phyloP scores from a whole-genome alignment of 225 moss, liverwort and hornwort species.

The Marchantia paleacea region DNA sequence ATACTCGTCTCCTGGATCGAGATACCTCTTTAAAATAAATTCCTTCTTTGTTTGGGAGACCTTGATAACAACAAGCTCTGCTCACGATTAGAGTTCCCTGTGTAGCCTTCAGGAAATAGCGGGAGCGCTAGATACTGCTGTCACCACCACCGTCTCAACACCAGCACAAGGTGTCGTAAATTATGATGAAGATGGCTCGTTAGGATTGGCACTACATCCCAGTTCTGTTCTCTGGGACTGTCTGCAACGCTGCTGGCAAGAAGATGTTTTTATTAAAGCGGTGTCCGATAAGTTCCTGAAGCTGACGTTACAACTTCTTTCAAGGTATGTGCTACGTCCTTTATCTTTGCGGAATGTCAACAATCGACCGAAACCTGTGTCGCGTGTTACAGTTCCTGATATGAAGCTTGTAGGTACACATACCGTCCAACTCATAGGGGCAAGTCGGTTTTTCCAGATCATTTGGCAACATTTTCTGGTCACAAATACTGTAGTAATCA shows the following conservation, averaged over 20 bases:
- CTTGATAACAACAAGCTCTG: neutral
- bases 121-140: conserved; percentile 61
- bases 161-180: conserved; percentile 38
- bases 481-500: neutral
- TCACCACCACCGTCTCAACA: conserved; percentile 40
- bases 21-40: no score
- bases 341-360: no score
- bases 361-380: neutral
- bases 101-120: conserved; percentile 87
- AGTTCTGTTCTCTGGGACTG: conserved; percentile 78
- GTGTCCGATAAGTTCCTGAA: conserved; percentile 81
- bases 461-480: no score
- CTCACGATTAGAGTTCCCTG: neutral
- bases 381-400: neutral
- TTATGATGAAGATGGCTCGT: conserved; percentile 43
- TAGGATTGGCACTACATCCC: conserved; percentile 62
- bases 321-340: conserved; percentile 46
- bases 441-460: neutral
- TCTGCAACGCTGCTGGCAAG: conserved; percentile 83
- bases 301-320: conserved; percentile 69
- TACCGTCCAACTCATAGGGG: neutral
- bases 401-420: neutral
- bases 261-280: conserved; percentile 77
- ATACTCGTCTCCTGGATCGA: no score
- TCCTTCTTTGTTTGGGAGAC: neutral